phyloP scores from a whole-genome alignment of 1,284 basidiomycete species.

The Rhodotorula sp. region DNA sequence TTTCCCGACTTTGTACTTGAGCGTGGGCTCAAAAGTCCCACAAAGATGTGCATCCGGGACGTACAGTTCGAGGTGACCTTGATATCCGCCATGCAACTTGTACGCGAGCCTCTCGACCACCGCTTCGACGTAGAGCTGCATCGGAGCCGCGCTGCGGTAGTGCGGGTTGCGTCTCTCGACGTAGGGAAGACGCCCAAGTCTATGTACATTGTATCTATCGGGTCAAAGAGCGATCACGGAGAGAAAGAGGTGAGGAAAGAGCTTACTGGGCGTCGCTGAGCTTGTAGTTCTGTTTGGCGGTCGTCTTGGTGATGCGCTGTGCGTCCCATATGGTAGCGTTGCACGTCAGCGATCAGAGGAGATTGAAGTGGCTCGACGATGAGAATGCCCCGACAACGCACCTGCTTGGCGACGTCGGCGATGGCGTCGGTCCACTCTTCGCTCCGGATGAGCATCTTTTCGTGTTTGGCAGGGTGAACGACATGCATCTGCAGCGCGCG shows the following conservation, averaged over 20 bases:
- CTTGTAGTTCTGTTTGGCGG: conserved; percentile 27
- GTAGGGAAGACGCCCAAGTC: neutral
- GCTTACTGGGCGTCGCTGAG: conserved; percentile 8
- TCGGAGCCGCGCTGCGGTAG: conserved; percentile 1
- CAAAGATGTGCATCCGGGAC: neutral
- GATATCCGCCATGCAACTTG: conserved; percentile 13
- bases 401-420: neutral
- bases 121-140: conserved; percentile 23
- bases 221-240: neutral
- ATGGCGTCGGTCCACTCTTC: conserved; percentile 18
- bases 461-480: too few relatives aligned
- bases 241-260: too few relatives aligned
- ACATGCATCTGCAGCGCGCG: neutral
- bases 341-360: neutral
- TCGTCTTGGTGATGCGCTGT: conserved; percentile 30
- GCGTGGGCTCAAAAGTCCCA: too few relatives aligned
- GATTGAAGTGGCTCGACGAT: too few relatives aligned
- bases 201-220: neutral
- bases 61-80: conserved; percentile 10
- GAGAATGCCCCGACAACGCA: neutral
- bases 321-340: neutral
- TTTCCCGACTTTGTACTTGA: neutral
- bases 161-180: conserved; percentile 15
- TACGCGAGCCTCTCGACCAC: conserved; percentile 20
- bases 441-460: neutral